Base-by-base conservation (phyloP, 2,329 filamentous ascomycete species). In the Colletotrichum euphorbiae region DNA sequence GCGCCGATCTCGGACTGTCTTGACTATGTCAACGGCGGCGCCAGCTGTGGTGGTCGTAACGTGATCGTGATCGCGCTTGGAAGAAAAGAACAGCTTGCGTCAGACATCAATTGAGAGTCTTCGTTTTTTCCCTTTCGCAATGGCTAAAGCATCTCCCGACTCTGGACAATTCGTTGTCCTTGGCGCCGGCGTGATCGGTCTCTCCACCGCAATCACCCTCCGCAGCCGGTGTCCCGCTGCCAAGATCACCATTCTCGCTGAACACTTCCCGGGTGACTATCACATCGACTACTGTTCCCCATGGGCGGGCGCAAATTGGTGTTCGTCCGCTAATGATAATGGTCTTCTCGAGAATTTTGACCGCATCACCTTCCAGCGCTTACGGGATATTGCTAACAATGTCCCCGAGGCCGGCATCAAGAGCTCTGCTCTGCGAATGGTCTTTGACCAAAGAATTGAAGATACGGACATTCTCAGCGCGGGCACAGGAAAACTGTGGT, bases 231-330 rank as follows among this genome's bases (percentile, higher is more conserved):
- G 59, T 46, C 68, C 69, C 5, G 19, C 33, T 3, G 43, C 24
- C 6, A 24, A 24, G 42, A 57, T 97, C 71, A 94, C 92, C 0
- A 83, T 97, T 40, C 83, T 93, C 36, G 91, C 93, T 5, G 97
- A 95, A 75, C 92, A 97, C 77, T 96, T 97, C 91, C 94, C 94
- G 0, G 94, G 94, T 40, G 94, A 98, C 81, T 96, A 95, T 78
- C 92, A 95, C 72, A 91, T 94, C 72, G 91, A 97, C 82, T 98
- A 97, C 77, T 90, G 93, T 0, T 97, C 93, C 6, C 93, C 93
- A 1, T 97, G 93, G 91, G 93, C 93, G 3, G 93, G 93, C 13
- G 93, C 93, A 70, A 95, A 96, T 11, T 70, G 68, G 68, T 75
- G 90, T 89, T 74, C 78, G 91, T 68, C 93, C 91, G 90, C 92